Evolutionary conservation across 2,329 filamentous ascomycete species (phyloP).

Genomic region (Lecanicillium sp.): DNA sequence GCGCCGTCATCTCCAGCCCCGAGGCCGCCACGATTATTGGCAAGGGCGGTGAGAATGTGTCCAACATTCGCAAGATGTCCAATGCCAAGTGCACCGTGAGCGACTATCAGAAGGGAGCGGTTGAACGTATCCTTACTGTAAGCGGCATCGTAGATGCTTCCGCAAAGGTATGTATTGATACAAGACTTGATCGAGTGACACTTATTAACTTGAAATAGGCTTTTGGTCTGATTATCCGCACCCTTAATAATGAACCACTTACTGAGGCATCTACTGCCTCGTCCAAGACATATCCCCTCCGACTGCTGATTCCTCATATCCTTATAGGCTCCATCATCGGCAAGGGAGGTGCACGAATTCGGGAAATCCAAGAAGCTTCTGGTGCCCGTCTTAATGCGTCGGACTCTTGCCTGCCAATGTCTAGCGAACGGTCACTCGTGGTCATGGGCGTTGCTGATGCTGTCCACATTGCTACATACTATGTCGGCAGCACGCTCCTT

Average conservation of each 20-base stretch:
- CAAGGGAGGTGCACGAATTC: constrained; percentile 90
- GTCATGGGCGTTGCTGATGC: constrained; percentile 97
- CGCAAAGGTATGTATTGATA: constrained; percentile 66
- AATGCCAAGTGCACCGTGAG: constrained; percentile 98
- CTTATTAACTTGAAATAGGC: constrained; percentile 48
- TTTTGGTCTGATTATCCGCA: constrained; percentile 96
- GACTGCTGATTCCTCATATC: constrained; percentile 91
- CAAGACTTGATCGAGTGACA: background rate
- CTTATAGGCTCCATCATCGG: constrained; percentile 98
- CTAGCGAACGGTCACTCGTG: constrained; percentile 93
- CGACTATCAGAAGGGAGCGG: constrained; percentile 93
- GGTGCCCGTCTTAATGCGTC: constrained; percentile 95
- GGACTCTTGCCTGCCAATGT: constrained; percentile 86
- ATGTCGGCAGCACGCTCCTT: constrained; percentile 93
- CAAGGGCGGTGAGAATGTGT: constrained; percentile 97
- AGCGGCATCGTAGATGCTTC: constrained; percentile 94
- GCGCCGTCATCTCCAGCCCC: constrained; percentile 92
- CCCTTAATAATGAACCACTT: constrained; percentile 92
- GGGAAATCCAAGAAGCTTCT: constrained; percentile 96
- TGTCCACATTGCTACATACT: constrained; percentile 98
- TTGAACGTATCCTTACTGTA: constrained; percentile 95
- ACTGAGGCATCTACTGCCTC: constrained; percentile 81
- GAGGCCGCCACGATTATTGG: constrained; percentile 97
- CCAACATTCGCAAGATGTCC: constrained; percentile 88
- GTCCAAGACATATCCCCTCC: constrained; percentile 95